Evolutionary conservation across 163 green algal species (phyloP).

Genomic region (Prototheca wickerhamii): DNA sequence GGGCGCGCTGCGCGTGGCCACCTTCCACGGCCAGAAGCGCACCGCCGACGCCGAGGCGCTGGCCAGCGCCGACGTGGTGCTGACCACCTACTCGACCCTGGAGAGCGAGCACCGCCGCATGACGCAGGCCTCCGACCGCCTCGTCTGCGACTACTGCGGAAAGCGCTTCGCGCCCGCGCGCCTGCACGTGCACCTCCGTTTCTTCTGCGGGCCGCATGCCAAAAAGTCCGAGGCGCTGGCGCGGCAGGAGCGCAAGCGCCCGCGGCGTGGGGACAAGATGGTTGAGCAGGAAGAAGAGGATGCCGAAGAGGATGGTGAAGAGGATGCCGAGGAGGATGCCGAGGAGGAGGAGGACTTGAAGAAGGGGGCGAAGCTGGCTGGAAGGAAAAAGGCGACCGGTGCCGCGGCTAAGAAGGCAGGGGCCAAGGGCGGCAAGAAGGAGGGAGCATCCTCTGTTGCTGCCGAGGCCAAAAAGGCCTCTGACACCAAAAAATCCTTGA

Average conservation of each 20-base stretch:
- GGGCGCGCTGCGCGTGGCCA: slow-evolving; percentile 57
- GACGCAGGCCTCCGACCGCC: slow-evolving; percentile 61
- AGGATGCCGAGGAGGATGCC: no score
- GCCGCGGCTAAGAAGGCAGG: no score
- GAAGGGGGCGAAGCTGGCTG: no score
- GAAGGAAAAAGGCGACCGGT: no score
- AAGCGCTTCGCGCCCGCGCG: slow-evolving; percentile 71
- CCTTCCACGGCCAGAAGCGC: slow-evolving; percentile 79
- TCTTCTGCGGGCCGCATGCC: slow-evolving; percentile 88
- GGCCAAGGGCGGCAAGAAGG: no score
- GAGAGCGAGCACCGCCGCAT: slow-evolving; percentile 69
- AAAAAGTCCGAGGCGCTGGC: slow-evolving; percentile 69
- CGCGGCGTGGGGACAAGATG: background rate
- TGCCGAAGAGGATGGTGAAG: no score
- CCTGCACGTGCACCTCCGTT: slow-evolving; percentile 60
- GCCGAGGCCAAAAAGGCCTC: no score
- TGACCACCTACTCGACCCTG: slow-evolving; percentile 77
- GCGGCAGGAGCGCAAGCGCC: slow-evolving; percentile 69
- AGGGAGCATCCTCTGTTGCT: no score
- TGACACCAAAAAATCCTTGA: no score
- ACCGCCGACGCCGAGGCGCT: slow-evolving; percentile 37
- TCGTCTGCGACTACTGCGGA: slow-evolving; percentile 62
- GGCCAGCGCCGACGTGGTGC: slow-evolving; percentile 67
- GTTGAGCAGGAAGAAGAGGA: no score
- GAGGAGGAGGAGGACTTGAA: no score